phyloP scores from a whole-genome alignment of 2,329 filamentous ascomycete genomes.

The Arthrobotrys musiformis region DNA sequence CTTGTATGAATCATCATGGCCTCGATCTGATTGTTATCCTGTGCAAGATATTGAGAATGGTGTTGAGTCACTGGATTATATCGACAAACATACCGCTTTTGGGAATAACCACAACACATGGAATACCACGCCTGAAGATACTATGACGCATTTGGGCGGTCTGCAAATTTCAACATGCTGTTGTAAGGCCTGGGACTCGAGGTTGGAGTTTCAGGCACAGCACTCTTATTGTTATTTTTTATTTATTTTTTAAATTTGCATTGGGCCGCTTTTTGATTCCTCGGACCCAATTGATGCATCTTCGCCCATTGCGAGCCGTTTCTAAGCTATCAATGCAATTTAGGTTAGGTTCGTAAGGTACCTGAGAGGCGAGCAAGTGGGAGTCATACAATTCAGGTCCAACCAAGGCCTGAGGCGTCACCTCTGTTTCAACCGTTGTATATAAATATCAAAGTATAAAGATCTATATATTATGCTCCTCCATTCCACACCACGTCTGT shows the following conservation, averaged over 20 bases:
- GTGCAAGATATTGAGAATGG: neutral
- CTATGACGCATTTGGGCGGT: neutral
- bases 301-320: neutral
- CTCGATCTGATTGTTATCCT: constrained; percentile 26
- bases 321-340: neutral
- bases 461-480: constrained; percentile 17
- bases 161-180: constrained; percentile 4
- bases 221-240: neutral
- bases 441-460: constrained; percentile 21
- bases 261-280: too few relatives aligned
- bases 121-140: neutral
- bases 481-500: constrained; percentile 15
- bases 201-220: neutral
- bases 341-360: neutral
- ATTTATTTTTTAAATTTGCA: neutral
- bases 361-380: neutral
- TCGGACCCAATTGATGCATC: constrained; percentile 1
- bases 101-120: constrained; percentile 9
- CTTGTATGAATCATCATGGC: constrained; percentile 54
- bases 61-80: constrained; percentile 33
- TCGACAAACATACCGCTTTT: constrained; percentile 38
- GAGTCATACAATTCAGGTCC: neutral
- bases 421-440: constrained; percentile 17
- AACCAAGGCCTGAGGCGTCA: neutral
- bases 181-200: neutral